Base-by-base conservation (phyloP, 805 yeast genomes). In the Metschnikowia lochheadii region DNA sequence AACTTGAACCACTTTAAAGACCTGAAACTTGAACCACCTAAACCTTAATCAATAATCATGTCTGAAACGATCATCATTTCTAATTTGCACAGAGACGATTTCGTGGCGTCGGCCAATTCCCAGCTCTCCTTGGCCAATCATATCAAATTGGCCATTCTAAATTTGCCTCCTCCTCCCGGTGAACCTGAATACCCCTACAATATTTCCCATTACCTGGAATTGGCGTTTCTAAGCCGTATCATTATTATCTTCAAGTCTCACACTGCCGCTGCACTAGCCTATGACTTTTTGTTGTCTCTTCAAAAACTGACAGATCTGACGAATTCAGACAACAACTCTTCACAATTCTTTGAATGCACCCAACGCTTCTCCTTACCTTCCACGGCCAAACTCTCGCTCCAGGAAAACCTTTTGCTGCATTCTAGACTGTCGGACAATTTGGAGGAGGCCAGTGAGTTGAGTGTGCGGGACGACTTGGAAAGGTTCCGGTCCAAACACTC, bases 161-260 rank as follows among this genome's bases (percentile, higher is more conserved):
- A 66, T 44, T 52, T 63, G 18, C 57, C 61, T 20, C 50, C 45
- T 6, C 41, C 42, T 1, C 45, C 53, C 3, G 50, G 15, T 11
- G 47, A 34, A 2, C 50, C 49, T 8, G 57, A 54, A 5, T 64
- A 61, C 49, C 47, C 67, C 31, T 59, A 60, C 40, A 57, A 61
- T 33, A 68, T 73, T 32, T 52, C 58, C 39, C 61, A 68, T 56
- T 73, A 76, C 76, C 65, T 73, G 21, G 66, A 63, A 38, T 56
- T 73, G 39, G 68, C 77, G n/a, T 70, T 67, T 43, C 61, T 73
- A 46, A 62, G 57, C 49, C 54, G 78, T 32, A 61, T 69, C n/a
- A 65, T 73, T 23, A 64, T 72, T 44, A 70, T 73, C n/a, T 62
- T 73, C 55, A 62, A 64, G 45, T 60, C 61, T 23, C 72, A 64